phyloP scores from a whole-genome alignment of 768 basidiomycete genomes.

The Cantharellus anzutake region DNA sequence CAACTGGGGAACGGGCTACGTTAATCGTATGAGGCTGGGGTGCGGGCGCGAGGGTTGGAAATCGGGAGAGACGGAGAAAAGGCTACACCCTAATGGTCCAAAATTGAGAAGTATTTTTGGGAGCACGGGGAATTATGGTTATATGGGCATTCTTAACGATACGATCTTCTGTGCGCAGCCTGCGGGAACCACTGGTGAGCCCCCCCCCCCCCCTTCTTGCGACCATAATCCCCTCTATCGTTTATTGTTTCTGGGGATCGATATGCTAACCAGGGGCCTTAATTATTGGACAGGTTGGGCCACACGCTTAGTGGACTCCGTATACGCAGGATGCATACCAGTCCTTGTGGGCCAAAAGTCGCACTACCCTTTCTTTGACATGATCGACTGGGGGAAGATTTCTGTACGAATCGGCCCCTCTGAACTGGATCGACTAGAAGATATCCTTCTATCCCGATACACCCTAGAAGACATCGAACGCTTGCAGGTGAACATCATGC shows the following conservation, averaged over 20 bases:
- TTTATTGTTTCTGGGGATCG: too few species aligned
- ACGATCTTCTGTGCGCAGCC: conserved; percentile 19
- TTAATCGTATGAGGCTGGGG: conserved; percentile 14
- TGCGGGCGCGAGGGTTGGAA: conserved; percentile 13
- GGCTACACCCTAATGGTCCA: background rate
- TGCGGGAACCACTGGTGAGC: conserved; percentile 13
- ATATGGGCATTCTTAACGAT: conserved; percentile 16
- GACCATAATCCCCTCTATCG: too few species aligned
- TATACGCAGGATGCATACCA: conserved; percentile 19
- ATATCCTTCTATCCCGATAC: conserved; percentile 17
- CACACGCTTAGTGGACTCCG: conserved; percentile 20
- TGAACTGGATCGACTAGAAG: conserved; percentile 20
- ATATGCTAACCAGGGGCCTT: too few species aligned
- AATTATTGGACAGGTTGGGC: conserved; percentile 15
- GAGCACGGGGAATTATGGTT: conserved; percentile 9
- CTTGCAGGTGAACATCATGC: conserved; percentile 20
- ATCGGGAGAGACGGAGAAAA: background rate
- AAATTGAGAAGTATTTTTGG: background rate
- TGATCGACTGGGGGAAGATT: conserved; percentile 9
- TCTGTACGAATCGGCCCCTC: conserved; percentile 19
- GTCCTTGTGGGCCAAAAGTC: conserved; percentile 16
- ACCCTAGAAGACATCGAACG: conserved; percentile 15
- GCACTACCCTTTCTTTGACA: conserved; percentile 20
- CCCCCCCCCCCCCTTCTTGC: background rate
- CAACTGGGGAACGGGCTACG: conserved; percentile 20